phyloP scores from a whole-genome alignment of 192 early-diverging fungal species.

The Coemansia sp. region DNA sequence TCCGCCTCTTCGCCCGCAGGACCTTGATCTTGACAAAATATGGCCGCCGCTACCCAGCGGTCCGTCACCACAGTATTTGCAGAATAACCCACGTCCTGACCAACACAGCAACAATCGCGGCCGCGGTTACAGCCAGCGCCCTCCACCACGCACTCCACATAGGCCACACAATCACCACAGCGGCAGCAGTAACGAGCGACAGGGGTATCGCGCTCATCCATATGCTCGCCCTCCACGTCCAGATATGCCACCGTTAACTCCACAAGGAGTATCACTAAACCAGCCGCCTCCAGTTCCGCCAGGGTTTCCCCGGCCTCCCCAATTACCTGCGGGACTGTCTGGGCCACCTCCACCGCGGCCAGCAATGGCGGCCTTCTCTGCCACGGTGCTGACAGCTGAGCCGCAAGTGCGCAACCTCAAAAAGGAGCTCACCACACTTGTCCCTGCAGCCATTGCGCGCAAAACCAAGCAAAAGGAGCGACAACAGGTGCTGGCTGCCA shows the following conservation, averaged over 20 bases:
- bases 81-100: conserved; percentile 4
- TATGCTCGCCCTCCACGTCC: not conserved
- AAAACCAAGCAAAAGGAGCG: conserved; percentile 53
- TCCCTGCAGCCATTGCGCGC: conserved; percentile 65
- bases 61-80: conserved; percentile 43
- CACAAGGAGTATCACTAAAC: not conserved
- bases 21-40: conserved; percentile 15
- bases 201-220: not conserved
- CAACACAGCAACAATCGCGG: not conserved
- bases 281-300: conserved; percentile 10
- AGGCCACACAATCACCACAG: conserved; percentile 1
- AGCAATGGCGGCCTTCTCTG: conserved; percentile 7
- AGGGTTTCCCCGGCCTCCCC: conserved; percentile 2
- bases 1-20: conserved; percentile 34
- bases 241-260: not conserved
- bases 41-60: conserved; percentile 53
- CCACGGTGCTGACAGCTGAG: conserved; percentile 68
- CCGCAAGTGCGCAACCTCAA: conserved; percentile 80
- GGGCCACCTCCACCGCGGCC: conserved; percentile 9
- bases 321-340: not conserved
- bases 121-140: not conserved
- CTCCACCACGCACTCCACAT: not conserved
- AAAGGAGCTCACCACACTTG: conserved; percentile 74
- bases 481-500: conserved; percentile 38
- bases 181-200: not conserved